Evolutionary conservation across 2,329 filamentous ascomycete genomes (phyloP).

Genomic region (Grosmannia serpens): DNA sequence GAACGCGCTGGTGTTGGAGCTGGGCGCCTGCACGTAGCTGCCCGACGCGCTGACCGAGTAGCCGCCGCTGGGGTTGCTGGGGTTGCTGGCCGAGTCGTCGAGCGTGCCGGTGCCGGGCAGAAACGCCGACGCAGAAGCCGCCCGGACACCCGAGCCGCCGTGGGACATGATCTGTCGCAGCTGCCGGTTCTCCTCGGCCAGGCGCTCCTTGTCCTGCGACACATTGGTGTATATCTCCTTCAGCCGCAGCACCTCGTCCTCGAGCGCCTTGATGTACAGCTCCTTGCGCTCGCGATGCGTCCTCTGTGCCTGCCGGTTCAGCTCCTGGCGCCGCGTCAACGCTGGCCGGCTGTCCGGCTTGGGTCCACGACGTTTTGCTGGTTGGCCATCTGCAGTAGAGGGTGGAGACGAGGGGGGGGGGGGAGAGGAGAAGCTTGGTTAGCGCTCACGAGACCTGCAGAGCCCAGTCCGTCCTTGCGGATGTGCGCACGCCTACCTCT

Average conservation of each 20-base stretch:
- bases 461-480: not conserved
- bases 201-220: conserved; percentile 62
- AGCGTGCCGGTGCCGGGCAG: conserved; percentile 13
- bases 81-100: conserved; percentile 34
- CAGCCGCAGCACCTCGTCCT: conserved; percentile 79
- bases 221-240: conserved; percentile 73
- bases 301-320: conserved; percentile 87
- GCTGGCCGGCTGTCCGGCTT: conserved; percentile 96
- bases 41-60: conserved; percentile 49
- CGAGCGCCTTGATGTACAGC: conserved; percentile 85
- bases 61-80: conserved; percentile 33
- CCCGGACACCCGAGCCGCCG: conserved; percentile 31
- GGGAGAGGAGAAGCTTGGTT: not conserved
- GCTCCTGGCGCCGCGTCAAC: conserved; percentile 78
- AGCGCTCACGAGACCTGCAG: not conserved
- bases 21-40: conserved; percentile 43
- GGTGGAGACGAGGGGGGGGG: not conserved
- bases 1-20: conserved; percentile 27
- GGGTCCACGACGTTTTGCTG: conserved; percentile 80
- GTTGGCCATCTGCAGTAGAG: conserved; percentile 56
- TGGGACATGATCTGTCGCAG: conserved; percentile 48
- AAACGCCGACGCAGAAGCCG: too few relatives aligned
- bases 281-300: conserved; percentile 96
- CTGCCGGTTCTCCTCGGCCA: conserved; percentile 68
- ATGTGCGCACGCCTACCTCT: not conserved